Evolutionary conservation across 768 basidiomycete species (phyloP).

Genomic region (Pisolithus marmoratus): DNA sequence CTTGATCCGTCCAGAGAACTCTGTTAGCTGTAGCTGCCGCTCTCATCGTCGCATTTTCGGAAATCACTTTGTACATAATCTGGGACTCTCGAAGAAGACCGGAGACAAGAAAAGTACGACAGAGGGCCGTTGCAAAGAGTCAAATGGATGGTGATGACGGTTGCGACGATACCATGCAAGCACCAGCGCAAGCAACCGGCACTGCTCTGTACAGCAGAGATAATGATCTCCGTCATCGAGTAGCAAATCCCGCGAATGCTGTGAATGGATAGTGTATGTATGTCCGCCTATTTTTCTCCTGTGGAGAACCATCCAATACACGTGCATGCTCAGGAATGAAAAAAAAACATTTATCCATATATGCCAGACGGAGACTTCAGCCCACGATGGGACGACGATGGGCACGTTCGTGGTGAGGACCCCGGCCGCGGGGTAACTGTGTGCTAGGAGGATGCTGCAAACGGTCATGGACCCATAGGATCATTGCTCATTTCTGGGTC

Average conservation of each 20-base stretch:
- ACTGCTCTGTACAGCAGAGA: conserved; percentile 12
- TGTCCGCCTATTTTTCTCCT: neutral
- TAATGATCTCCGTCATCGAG: conserved; percentile 14
- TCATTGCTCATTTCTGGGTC: too few species aligned
- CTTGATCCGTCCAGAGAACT: conserved; percentile 41
- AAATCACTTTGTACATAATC: conserved; percentile 65
- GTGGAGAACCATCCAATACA: neutral
- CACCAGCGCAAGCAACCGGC: conserved; percentile 11
- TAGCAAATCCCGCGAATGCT: neutral
- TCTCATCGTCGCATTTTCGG: conserved; percentile 63
- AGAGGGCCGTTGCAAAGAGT: conserved; percentile 7
- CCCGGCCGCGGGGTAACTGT: too few species aligned
- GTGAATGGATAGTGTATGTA: neutral
- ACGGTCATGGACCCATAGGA: too few species aligned
- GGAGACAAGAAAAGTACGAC: conserved; percentile 2
- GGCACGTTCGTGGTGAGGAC: too few species aligned
- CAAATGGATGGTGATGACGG: conserved; percentile 5
- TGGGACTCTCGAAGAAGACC: conserved; percentile 52
- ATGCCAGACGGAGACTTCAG: too few species aligned
- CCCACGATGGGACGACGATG: too few species aligned
- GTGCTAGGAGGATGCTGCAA: too few species aligned
- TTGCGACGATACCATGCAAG: conserved; percentile 1
- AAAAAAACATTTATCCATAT: too few species aligned
- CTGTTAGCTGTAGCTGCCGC: conserved; percentile 58
- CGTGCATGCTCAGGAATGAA: too few species aligned